A percentile compares a stretch with the other conserved stretches of the same genome.
Evolutionary conservation across 768 basidiomycete species (phyloP).

Genomic region (Lentinula aciculospora): DNA sequence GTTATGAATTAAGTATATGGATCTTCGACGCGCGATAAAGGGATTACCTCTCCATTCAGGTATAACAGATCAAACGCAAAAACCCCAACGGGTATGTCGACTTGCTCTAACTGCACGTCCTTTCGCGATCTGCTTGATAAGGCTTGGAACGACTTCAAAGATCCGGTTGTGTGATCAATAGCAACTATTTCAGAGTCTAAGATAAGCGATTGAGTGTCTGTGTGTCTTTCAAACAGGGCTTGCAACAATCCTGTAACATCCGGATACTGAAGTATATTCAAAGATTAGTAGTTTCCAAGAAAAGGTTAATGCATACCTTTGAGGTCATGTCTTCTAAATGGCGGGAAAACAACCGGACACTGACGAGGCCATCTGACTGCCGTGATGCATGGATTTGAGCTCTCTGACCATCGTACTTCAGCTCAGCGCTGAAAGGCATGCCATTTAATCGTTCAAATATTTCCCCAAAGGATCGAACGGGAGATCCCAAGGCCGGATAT

Average conservation of each 20-base stretch:
- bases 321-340: constrained; percentile 92
- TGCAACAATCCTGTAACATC: constrained; percentile 59
- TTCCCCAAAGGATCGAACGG: constrained; percentile 77
- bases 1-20: constrained; percentile 8
- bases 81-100: constrained; percentile 77
- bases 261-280: constrained; percentile 55
- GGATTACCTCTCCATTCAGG: constrained; percentile 67
- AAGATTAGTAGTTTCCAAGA: constrained; percentile 1
- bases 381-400: constrained; percentile 68
- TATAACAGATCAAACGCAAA: constrained; percentile 90
- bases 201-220: constrained; percentile 57
- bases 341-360: constrained; percentile 74
- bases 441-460: constrained; percentile 68
- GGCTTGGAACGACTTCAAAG: constrained; percentile 78
- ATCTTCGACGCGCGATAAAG: too few species aligned
- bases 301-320: constrained; percentile 44
- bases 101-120: constrained; percentile 67
- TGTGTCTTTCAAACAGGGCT: constrained; percentile 35
- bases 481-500: constrained; percentile 82
- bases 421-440: constrained; percentile 76
- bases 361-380: constrained; percentile 21
- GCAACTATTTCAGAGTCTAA: constrained; percentile 88
- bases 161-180: constrained; percentile 57
- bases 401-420: constrained; percentile 87
- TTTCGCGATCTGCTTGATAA: constrained; percentile 82